Percentiles rank a stretch among this genome's conserved stretches.
phyloP scores from a whole-genome alignment of 352 stramenopile species.

The Pythium volutum region DNA sequence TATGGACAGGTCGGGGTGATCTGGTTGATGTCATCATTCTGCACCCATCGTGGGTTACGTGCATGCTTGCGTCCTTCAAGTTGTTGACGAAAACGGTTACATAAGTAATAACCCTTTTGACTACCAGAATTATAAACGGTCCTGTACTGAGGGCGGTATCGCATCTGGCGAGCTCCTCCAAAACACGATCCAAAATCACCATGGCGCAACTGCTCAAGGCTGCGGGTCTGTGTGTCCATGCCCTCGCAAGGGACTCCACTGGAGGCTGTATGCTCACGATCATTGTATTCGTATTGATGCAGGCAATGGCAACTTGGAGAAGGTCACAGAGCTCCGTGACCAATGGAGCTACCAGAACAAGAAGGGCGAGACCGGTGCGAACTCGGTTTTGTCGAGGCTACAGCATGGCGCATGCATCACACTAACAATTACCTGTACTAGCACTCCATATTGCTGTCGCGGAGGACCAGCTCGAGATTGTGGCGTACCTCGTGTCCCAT shows the following conservation, averaged over 20 bases:
- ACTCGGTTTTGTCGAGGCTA: neutral
- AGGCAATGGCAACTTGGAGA: slow-evolving; percentile 74
- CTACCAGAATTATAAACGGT: neutral
- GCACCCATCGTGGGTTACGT: too few species aligned
- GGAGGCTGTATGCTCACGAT: neutral
- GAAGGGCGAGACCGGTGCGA: slow-evolving; percentile 75
- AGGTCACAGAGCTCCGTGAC: slow-evolving; percentile 60
- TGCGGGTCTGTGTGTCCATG: slow-evolving; percentile 14
- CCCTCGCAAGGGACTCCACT: neutral
- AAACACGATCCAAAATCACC: neutral
- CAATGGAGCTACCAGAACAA: slow-evolving; percentile 80
- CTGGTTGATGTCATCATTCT: neutral
- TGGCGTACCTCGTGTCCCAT: slow-evolving; percentile 65
- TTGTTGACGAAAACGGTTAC: too few species aligned
- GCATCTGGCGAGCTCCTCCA: neutral
- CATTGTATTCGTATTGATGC: neutral
- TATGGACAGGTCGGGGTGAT: neutral
- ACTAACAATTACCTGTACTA: slow-evolving; percentile 17
- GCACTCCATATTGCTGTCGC: slow-evolving; percentile 68
- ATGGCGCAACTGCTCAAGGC: slow-evolving; percentile 36
- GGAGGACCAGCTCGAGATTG: slow-evolving; percentile 69
- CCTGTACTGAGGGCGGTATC: neutral
- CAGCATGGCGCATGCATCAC: neutral
- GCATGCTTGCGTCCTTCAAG: too few species aligned
- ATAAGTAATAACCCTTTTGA: too few species aligned